These are phyloP conservation scores for Hsuehochloa calcarea DNA, from an alignment of 176 grass and related monocot genomes.

Conservation along the genomic window DNA sequence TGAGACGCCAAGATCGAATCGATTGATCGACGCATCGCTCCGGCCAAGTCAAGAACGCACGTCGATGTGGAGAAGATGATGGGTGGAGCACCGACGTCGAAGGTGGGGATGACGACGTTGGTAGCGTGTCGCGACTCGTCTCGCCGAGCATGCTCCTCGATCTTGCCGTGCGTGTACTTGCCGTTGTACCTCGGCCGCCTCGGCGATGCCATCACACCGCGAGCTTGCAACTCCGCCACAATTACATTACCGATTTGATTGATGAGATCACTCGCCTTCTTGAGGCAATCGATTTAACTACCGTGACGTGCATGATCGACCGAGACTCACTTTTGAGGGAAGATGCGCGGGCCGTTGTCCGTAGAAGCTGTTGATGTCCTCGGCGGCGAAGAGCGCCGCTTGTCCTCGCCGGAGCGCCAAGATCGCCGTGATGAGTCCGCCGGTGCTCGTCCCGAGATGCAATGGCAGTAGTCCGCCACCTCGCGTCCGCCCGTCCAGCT, in stretches of 20 bases:
- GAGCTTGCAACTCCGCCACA: not conserved
- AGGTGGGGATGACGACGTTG: constrained; percentile 60
- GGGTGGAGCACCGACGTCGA: constrained; percentile 57
- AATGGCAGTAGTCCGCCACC: constrained; percentile 61
- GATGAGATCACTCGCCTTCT: not conserved
- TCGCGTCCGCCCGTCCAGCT: constrained; percentile 38
- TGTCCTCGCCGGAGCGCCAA: constrained; percentile 40
- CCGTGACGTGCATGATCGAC: too few relatives aligned
- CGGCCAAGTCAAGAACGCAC: not conserved
- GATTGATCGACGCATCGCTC: not conserved
- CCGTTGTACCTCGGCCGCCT: constrained; percentile 47
- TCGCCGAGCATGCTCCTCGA: constrained; percentile 46
- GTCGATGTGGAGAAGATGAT: constrained; percentile 65
- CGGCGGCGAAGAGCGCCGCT: constrained; percentile 40
- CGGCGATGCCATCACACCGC: not conserved
- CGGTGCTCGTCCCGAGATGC: constrained; percentile 59
- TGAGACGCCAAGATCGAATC: not conserved
- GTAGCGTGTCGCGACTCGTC: constrained; percentile 54
- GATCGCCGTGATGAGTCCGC: constrained; percentile 55
- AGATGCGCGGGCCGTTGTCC: constrained; percentile 40
- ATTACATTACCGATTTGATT: too few relatives aligned
- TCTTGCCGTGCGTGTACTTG: constrained; percentile 38
- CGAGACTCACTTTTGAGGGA: constrained; percentile 26
- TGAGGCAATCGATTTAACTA: not conserved
- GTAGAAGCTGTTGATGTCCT: constrained; percentile 49